Evolutionary conservation across 2,329 filamentous ascomycete genomes (phyloP), one percentile per base, ranked within the genome.

Genomic region (Stachybotrys echinatus): DNA sequence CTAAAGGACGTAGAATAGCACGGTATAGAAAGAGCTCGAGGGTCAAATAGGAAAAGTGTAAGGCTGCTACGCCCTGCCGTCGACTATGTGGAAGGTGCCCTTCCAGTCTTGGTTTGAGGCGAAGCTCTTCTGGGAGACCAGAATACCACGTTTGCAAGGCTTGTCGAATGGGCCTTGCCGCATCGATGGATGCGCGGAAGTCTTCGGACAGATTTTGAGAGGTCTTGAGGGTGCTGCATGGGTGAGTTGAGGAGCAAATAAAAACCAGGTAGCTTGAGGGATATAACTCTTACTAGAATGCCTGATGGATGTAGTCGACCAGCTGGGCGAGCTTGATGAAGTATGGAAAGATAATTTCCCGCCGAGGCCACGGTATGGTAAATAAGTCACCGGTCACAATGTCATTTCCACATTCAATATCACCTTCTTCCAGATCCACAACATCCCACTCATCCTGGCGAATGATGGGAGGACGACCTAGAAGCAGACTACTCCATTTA

Each of bases 391-490:
- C 44, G 39, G 7, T 42, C 19, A 18, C 12, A 8, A 8, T 18
- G 39, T 42, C 39, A 17, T 37, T 18, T 23, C 39, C 23, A 20
- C 20, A 17, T 20, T 53, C 51, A 18, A 55, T 52, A 19, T 55
- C 52, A 4, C 14, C 19, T 18, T 51, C 49, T 14, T 47, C 22
- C 7, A 54, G 31, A 10, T 53, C 52, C 23, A 27, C 23, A 3
- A 55, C 52, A 34, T 57, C 52, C 66, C 66, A 70, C 40, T 71
- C 65, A 3, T 62, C 61, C 0, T 50, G 50, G 4, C 60, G 60
- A 22, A 71, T 65, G 45, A 65, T 67, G 2, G 67, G 61, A 3
- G 68, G 68, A 2, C 65, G 59, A 0, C 68, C 68, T 50, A 62
- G 54, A 6, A 69, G 57, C n/a, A 71, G 49, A 10, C 61, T 61